Evolutionary conservation across 768 basidiomycete genomes (phyloP).

Genomic region (Russula abietina): DNA sequence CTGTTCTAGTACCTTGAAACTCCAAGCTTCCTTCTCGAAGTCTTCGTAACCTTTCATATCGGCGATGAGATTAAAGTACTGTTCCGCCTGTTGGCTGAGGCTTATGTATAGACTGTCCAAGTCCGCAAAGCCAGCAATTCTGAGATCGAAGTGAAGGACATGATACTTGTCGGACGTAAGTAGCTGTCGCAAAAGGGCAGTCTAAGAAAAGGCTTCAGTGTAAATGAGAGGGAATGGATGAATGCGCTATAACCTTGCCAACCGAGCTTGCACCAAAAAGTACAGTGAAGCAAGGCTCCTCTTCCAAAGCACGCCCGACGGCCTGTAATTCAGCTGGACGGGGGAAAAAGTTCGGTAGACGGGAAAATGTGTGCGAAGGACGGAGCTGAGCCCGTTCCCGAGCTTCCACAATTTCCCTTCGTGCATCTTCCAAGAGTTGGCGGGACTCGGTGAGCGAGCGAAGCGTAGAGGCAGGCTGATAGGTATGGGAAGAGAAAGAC

Average conservation of each 20-base stretch:
- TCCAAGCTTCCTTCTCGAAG: constrained; percentile 69
- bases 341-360: constrained; percentile 67
- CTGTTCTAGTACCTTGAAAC: constrained; percentile 58
- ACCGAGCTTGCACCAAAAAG: constrained; percentile 77
- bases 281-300: constrained; percentile 73
- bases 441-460: constrained; percentile 75
- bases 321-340: constrained; percentile 60
- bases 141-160: constrained; percentile 78
- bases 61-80: constrained; percentile 65
- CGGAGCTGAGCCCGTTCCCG: constrained; percentile 60
- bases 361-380: constrained; percentile 71
- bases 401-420: constrained; percentile 65
- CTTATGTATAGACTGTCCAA: constrained; percentile 70
- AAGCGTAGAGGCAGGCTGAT: constrained; percentile 70
- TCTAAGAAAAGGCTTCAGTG: constrained; percentile 37
- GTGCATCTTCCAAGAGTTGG: constrained; percentile 69
- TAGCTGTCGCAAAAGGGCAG: constrained; percentile 71
- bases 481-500: constrained; percentile 22
- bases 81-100: constrained; percentile 75
- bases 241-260: constrained; percentile 51
- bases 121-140: constrained; percentile 81
- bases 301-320: constrained; percentile 58
- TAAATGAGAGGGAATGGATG: not conserved
- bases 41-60: constrained; percentile 56
- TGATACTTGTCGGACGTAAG: constrained; percentile 63